Evolutionary conservation across 2,329 filamentous ascomycete species (phyloP).

Genomic region (Diaporthe citri): DNA sequence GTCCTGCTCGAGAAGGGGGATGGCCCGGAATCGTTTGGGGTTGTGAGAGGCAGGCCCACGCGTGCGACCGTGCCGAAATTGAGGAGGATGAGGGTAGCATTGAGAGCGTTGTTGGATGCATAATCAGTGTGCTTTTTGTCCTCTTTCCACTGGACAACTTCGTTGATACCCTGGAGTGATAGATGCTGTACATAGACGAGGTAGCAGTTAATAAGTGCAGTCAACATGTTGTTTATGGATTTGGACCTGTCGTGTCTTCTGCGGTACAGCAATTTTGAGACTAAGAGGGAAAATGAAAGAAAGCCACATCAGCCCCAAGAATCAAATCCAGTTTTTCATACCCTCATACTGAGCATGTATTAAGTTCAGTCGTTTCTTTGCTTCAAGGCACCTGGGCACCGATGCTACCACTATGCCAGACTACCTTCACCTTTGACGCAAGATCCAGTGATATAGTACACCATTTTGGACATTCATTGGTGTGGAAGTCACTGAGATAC

Average conservation of each 20-base stretch:
- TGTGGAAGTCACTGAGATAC: no score
- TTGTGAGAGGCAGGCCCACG: slow-evolving; percentile 34
- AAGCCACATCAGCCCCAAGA: not conserved
- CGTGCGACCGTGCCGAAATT: slow-evolving; percentile 42
- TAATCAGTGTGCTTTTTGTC: slow-evolving; percentile 1
- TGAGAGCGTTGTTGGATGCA: slow-evolving; percentile 39
- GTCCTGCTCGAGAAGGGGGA: slow-evolving; percentile 40
- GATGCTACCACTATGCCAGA: no score
- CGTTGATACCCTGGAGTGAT: slow-evolving; percentile 19
- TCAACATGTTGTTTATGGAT: not conserved
- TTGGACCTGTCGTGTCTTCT: not conserved
- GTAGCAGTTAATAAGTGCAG: not conserved
- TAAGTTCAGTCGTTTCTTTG: no score
- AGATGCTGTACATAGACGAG: not conserved
- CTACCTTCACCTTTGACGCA: no score
- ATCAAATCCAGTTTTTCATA: no score
- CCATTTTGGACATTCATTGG: no score
- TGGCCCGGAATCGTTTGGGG: not conserved
- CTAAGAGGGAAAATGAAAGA: not conserved
- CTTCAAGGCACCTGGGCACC: not conserved
- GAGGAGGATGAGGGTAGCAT: slow-evolving; percentile 41
- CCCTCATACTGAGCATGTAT: no score
- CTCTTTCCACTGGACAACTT: not conserved
- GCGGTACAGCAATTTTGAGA: not conserved
- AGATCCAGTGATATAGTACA: no score